A percentile compares a stretch with the other conserved stretches of the same genome.
Conservation (phyloP, 2,329 filamentous ascomycete genomes). For the Escovopsis sp. region DNA sequence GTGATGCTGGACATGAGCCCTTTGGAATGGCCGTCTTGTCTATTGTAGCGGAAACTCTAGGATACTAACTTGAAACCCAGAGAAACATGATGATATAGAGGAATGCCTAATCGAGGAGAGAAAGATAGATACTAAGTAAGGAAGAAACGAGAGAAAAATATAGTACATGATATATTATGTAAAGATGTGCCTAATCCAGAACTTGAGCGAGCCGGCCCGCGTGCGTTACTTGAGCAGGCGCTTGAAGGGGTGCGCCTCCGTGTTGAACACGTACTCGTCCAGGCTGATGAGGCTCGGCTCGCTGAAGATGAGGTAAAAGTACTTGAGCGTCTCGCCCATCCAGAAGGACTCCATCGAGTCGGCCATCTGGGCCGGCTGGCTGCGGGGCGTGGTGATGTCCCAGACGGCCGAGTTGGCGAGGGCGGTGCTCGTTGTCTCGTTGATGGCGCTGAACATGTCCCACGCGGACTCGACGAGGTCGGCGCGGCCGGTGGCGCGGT, state of each 20-base stretch:
- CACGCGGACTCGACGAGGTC: conserved; percentile 35
- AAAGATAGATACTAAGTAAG: too few species aligned
- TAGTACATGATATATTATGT: conserved; percentile 14
- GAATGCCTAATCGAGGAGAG: not conserved
- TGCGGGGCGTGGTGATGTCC: conserved; percentile 18
- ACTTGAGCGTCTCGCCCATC: conserved; percentile 61
- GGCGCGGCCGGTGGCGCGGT: conserved; percentile 33
- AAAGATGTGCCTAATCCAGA: not conserved
- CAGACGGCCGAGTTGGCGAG: conserved; percentile 34
- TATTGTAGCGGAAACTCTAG: too few species aligned
- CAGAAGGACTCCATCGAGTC: conserved; percentile 60
- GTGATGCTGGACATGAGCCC: too few species aligned
- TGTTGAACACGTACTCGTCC: conserved; percentile 53
- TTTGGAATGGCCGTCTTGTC: too few species aligned
- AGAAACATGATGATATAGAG: too few species aligned
- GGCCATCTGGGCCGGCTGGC: conserved; percentile 20
- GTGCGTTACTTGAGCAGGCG: conserved; percentile 40
- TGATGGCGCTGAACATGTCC: conserved; percentile 37
- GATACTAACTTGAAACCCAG: too few species aligned
- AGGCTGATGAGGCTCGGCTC: conserved; percentile 46
- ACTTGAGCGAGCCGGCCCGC: conserved; percentile 10
- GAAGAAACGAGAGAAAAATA: too few species aligned
- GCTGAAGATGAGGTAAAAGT: conserved; percentile 60
- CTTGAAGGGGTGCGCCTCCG: conserved; percentile 34
- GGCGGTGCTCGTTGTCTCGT: conserved; percentile 30